Conservation (phyloP, 75 land plant genomes). For the Isoetes taiwanensis region DNA sequence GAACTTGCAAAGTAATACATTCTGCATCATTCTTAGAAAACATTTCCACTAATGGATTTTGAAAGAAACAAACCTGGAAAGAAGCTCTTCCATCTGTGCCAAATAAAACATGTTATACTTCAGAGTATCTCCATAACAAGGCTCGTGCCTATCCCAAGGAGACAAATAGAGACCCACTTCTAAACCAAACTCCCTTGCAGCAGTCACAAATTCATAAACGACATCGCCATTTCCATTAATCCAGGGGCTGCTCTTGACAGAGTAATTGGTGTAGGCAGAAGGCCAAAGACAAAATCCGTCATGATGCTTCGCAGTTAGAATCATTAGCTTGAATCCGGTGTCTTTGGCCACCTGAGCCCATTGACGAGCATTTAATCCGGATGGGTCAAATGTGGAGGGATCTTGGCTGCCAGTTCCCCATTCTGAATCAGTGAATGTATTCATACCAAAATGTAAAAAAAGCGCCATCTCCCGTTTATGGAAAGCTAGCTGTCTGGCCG, state of each 20-base stretch:
- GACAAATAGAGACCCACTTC: slow-evolving; percentile 81
- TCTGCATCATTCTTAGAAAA: too few species aligned
- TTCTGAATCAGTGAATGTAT: slow-evolving; percentile 82
- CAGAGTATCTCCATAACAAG: slow-evolving; percentile 52
- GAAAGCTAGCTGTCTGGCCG: slow-evolving; percentile 57
- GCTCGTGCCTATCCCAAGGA: slow-evolving; percentile 96
- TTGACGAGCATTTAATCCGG: slow-evolving; percentile 46
- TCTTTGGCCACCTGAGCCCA: slow-evolving; percentile 53
- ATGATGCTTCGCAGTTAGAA: slow-evolving; percentile 87
- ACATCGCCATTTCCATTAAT: slow-evolving; percentile 63
- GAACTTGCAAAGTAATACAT: too few species aligned
- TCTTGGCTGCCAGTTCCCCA: slow-evolving; percentile 72
- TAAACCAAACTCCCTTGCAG: slow-evolving; percentile 42
- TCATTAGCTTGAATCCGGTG: slow-evolving; percentile 51
- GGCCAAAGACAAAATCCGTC: slow-evolving; percentile 99
- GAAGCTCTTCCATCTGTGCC: slow-evolving; percentile 74
- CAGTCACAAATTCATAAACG: slow-evolving; percentile 45
- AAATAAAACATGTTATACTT: slow-evolving; percentile 75
- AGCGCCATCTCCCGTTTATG: slow-evolving; percentile 63
- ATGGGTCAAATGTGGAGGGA: slow-evolving; percentile 58
- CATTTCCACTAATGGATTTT: too few species aligned
- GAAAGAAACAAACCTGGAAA: slow-evolving; percentile 29
- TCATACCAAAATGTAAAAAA: slow-evolving; percentile 89
- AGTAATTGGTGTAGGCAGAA: slow-evolving; percentile 65
- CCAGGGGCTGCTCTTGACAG: slow-evolving; percentile 57